Evolutionary conservation across 2,329 filamentous ascomycete species (phyloP), one percentile per base, ranked within the genome.

Genomic region (Arthroderma sp.): DNA sequence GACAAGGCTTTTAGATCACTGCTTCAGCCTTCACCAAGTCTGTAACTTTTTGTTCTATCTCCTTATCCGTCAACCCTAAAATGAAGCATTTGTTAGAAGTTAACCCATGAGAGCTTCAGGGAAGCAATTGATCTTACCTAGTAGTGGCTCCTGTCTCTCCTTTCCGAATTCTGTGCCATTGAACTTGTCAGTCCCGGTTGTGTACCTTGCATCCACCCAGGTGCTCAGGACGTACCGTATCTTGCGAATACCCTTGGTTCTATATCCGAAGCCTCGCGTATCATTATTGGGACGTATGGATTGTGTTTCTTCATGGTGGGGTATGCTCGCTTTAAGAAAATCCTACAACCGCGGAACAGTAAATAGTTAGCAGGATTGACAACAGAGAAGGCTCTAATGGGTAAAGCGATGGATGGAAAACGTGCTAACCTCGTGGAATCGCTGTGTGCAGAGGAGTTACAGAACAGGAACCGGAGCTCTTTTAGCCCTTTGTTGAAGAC

Each of bases 291-390:
- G 40, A 77, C 88, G 66, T 84, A 73, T 46, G 91, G 91, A 72
- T 98, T 98, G 75, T 89, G 85, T 75, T 94, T 93, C 80, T 98
- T 98, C 89, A 98, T 96, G 49, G 85, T 91, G 39, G 91, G 91
- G 68, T 98, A 98, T 54, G 87, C 81, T 63, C 86, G 80, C 53
- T 82, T 82, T 54, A 98, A 75, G 70, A 98, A 98, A 29, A 83
- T 81, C 66, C 91, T 22, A 22, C 15, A 22, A 3, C 15, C 15
- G 15, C 15, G 15, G 15, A 22, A 22, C 15, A 22, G 15, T 22
- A 22, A 22, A 22, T 1, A 22, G 15, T 22, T 22, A 22, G 15
- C 15, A 22, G 3, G 15, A 22, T 3, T 22, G 15, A 22, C 15
- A 22, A 22, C 15, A 22, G 15, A 22, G 15, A 22, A 22, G 15